Percentiles rank a stretch among this genome's conserved stretches.
Evolutionary conservation across 2,329 filamentous ascomycete genomes (phyloP).

Genomic region (Aquanectria penicillioides): DNA sequence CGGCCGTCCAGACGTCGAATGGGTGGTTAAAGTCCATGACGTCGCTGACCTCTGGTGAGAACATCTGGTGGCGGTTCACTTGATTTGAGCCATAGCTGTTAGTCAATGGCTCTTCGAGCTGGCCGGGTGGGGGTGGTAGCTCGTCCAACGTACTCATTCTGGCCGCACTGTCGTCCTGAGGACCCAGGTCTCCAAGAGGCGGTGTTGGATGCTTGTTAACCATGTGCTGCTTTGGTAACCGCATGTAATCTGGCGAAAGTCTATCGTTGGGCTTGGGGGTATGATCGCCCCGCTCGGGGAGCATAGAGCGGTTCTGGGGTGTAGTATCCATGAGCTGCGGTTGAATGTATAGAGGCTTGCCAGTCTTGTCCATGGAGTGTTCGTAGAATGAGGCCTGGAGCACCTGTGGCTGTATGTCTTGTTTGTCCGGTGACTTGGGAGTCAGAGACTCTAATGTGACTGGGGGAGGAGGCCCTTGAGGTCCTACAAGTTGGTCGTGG

Average conservation of each 20-base stretch:
- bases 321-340: conserved; percentile 1
- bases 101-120: too few species aligned
- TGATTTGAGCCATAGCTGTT: too few species aligned
- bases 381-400: background rate
- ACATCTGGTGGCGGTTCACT: conserved; percentile 11
- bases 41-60: conserved; percentile 1
- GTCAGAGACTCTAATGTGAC: conserved; percentile 8
- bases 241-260: background rate
- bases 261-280: background rate
- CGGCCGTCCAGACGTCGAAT: conserved; percentile 9
- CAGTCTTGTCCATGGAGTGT: background rate
- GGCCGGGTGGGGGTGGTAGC: background rate
- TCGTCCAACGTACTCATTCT: conserved; percentile 9
- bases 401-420: background rate
- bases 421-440: background rate
- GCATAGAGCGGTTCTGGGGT: conserved; percentile 1
- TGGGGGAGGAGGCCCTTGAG: background rate
- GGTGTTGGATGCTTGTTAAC: background rate
- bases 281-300: background rate
- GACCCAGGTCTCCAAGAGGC: background rate
- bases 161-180: background rate
- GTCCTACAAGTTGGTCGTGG: background rate
- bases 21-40: conserved; percentile 5
- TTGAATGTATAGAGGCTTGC: background rate
- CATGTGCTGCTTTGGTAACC: background rate